Evolutionary conservation across 2,329 filamentous ascomycete species (phyloP).

Genomic region (Dactylellina parvicollis): DNA sequence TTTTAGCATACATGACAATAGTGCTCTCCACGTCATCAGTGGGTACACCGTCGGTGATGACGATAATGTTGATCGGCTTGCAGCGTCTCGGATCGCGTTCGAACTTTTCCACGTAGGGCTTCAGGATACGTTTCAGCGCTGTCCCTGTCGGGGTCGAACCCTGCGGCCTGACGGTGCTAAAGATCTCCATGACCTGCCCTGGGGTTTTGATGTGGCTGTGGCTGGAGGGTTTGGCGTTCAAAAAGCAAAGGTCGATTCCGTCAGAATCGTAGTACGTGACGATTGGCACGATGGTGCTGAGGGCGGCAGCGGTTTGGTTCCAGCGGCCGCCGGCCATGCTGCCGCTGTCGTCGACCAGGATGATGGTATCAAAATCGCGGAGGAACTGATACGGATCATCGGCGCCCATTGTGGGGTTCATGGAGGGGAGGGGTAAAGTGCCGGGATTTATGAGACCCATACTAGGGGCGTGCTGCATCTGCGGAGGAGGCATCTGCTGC

Average conservation of each 20-base stretch:
- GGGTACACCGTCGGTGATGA: conserved; percentile 88
- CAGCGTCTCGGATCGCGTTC: conserved; percentile 62
- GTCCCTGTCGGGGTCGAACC: conserved; percentile 79
- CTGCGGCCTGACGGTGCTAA: conserved; percentile 71
- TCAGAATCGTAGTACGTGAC: conserved; percentile 82
- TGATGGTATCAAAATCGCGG: conserved; percentile 81
- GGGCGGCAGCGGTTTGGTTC: conserved; percentile 76
- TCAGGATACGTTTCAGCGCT: conserved; percentile 76
- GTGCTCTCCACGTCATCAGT: conserved; percentile 79
- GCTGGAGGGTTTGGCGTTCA: conserved; percentile 78
- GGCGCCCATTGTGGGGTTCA: conserved; percentile 30
- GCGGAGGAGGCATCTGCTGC: neutral
- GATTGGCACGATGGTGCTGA: conserved; percentile 80
- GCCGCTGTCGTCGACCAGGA: conserved; percentile 90
- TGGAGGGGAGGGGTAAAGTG: conserved; percentile 33
- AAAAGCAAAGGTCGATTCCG: conserved; percentile 90
- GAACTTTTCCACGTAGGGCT: conserved; percentile 73
- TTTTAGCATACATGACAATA: conserved; percentile 74
- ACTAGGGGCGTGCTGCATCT: neutral
- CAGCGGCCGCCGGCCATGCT: conserved; percentile 80
- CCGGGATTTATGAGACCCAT: conserved; percentile 35
- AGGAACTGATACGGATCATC: conserved; percentile 79
- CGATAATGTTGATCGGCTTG: conserved; percentile 88
- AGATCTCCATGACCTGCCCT: conserved; percentile 73
- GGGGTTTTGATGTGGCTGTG: conserved; percentile 71